Base-by-base conservation (phyloP, 1,284 basidiomycete genomes). In the Tylopilus sp. region DNA sequence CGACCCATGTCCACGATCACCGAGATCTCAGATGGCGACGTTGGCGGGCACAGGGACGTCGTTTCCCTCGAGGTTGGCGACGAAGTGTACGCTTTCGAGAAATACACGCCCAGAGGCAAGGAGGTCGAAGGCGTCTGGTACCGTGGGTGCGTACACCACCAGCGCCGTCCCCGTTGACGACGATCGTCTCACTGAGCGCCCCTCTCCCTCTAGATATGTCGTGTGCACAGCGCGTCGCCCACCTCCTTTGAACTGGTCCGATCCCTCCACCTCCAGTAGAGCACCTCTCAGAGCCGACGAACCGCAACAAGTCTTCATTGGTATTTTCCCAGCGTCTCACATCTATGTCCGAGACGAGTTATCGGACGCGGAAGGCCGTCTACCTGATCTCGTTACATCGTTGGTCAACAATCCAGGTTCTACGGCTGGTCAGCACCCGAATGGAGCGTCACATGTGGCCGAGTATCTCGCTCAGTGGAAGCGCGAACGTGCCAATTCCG, bases 51-150 rank as follows among this genome's bases (percentile, higher is more conserved):
- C 69, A 76, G 81, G 49, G 86, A 90, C 52, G 83, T 90, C n/a
- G 88, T 90, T 30, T 78, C 82, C 15, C 75, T 91, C 44, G 89
- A 91, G 56, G 86, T 97, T 19, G 96, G 96, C 44, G 95, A 97
- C 66, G 95, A 97, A 66, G 86, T 98, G 33, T 97, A 97, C 71
- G 92, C 93, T 21, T 96, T 97, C 62, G 93, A 97, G 71, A 86
- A 86, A 65, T 94, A 92, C 66, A 83, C 77, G 0, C 86, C 85
- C 23, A 75, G 72, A 51, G 79, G 76, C 54, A 87, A 84, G 61
- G 85, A 87, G 57, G 80, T 81, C 13, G 87, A 91, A 48, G 84
- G 84, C 21, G 69, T 85, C 9, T 95, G 92, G 92, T 94, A 92
- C 67, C 75, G 92, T 76, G 92, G 92, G 92, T 92, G 64, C 69